Evolutionary conservation across 768 basidiomycete species (phyloP).

Genomic region (Aureoboletus auriporus): DNA sequence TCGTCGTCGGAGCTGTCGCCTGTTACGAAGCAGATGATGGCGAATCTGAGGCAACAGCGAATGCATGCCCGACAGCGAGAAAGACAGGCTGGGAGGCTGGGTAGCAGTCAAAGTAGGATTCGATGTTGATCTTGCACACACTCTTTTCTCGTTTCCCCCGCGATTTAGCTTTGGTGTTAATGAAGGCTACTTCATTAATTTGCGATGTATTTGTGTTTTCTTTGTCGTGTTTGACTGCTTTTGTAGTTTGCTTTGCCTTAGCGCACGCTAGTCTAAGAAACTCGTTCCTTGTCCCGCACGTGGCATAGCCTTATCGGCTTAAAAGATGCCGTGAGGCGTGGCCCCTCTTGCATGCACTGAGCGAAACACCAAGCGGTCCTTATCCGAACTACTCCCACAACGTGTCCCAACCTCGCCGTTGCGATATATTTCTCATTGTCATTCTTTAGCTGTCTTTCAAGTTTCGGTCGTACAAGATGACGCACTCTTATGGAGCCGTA

Average conservation of each 20-base stretch:
- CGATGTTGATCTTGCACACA: conserved; percentile 18
- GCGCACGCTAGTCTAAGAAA: background rate
- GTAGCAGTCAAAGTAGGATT: conserved; percentile 29
- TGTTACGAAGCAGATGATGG: conserved; percentile 64
- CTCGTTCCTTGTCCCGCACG: background rate
- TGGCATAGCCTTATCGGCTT: background rate
- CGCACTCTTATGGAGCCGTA: conserved; percentile 63
- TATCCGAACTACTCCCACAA: background rate
- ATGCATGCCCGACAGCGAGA: conserved; percentile 32
- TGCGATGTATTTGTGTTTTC: conserved; percentile 11
- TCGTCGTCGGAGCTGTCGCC: conserved; percentile 75
- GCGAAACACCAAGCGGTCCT: background rate
- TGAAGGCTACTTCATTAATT: conserved; percentile 11
- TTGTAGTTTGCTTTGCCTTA: conserved; percentile 6
- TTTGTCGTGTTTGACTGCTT: conserved; percentile 8
- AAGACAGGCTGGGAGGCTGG: conserved; percentile 26
- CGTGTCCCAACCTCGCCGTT: background rate
- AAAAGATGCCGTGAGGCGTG: background rate
- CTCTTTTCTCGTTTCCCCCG: background rate
- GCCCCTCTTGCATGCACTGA: no score
- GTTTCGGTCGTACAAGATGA: conserved; percentile 52
- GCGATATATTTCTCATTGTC: background rate
- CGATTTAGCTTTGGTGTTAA: conserved; percentile 12
- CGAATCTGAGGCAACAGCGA: conserved; percentile 46
- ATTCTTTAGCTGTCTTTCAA: background rate